Evolutionary conservation across 2,329 filamentous ascomycete species (phyloP), one percentile per base, ranked within the genome.

Genomic region (Achaetomium macrosporum): DNA sequence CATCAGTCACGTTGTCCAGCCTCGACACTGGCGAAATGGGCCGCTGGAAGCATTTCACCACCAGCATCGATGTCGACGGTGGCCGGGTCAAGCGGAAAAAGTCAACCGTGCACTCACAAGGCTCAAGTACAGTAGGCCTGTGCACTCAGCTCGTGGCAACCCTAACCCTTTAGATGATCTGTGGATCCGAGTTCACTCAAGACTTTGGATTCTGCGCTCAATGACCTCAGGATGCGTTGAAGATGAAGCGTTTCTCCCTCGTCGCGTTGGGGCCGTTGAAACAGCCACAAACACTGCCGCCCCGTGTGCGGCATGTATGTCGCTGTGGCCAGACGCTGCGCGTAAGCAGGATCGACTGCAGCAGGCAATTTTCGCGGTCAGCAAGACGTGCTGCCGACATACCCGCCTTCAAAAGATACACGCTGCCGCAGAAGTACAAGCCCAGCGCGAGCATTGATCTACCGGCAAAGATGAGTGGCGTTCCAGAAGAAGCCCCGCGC

Each of bases 401-500:
- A 16, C 36, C 46, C 35, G 2, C 39, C 29, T 64, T 63, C 51
- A 59, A 57, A 46, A 59, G 55, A 47, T 60, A 64, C 45, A 56
- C 59, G 1, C 47, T 64, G 10, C 60, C 61, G n/a, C 50, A 15
- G 36, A 53, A 45, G 25, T 47, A 35, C 17, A 45, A 52, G 33
- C 42, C 30, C 5, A 17, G n/a, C 46, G 12, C 44, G n/a, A 48
- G 42, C 33, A 40, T 51, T 37, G 51, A 58, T 30, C 53, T 58
- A 3, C 56, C 56, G 15, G 54, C 54, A n/a, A 56, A 48, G n/a
- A 58, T 56, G 57, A 54, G 47, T 33, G 42, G 42, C 20, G 16
- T 43, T 10, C 50, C 47, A 10, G 30, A 58, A 58, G 48, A 60
- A 59, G 44, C 64, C 37, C 57, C 63, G 42, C 61, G 63, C 47